Percentiles rank a stretch among this genome's conserved stretches.
phyloP scores from a whole-genome alignment of 768 basidiomycete species.

The Pisolithus marmoratus region DNA sequence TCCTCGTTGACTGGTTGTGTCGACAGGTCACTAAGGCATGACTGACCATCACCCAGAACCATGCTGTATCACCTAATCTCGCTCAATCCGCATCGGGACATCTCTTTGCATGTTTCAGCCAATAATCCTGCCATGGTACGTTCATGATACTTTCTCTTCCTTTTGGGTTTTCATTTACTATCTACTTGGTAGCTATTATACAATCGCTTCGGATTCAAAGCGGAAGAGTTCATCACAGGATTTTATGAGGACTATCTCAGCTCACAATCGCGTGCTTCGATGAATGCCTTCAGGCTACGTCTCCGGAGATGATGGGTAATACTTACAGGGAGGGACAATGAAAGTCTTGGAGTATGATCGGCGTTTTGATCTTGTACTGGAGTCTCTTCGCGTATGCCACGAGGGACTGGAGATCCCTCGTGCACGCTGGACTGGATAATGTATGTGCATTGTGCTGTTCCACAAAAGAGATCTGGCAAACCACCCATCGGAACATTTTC shows the following conservation, averaged over 20 bases:
- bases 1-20: not conserved
- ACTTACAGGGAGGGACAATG: too few species aligned
- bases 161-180: not conserved
- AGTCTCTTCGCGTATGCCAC: too few species aligned
- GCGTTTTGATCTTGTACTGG: too few species aligned
- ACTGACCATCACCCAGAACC: conserved; percentile 34
- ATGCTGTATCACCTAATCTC: conserved; percentile 76
- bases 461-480: too few species aligned
- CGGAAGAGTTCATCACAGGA: conserved; percentile 75
- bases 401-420: too few species aligned
- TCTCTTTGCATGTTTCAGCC: conserved; percentile 77
- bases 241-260: conserved; percentile 82
- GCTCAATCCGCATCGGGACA: conserved; percentile 68
- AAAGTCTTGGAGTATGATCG: too few species aligned
- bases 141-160: not conserved
- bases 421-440: too few species aligned
- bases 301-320: conserved; percentile 45
- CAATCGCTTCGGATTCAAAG: conserved; percentile 85
- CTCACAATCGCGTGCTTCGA: conserved; percentile 61
- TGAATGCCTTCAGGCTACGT: conserved; percentile 75
- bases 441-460: too few species aligned
- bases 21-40: not conserved
- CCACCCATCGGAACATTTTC: too few species aligned
- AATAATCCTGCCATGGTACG: conserved; percentile 76
- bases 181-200: conserved; percentile 53